phyloP scores from a whole-genome alignment of 2,329 filamentous ascomycete genomes.

The Lasiodiplodia gonubiensis region DNA sequence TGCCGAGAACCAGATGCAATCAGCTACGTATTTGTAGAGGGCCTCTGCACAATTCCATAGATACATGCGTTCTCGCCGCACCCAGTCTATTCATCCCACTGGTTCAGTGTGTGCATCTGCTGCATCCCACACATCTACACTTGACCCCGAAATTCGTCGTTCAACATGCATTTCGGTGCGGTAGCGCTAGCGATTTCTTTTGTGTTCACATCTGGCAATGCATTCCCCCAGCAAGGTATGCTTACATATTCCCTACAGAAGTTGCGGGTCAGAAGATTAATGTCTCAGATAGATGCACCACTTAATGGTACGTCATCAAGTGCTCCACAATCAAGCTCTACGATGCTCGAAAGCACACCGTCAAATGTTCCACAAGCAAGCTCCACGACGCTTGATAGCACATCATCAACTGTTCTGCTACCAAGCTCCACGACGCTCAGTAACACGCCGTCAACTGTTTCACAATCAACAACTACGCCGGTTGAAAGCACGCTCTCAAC shows the following conservation, averaged over 20 bases:
- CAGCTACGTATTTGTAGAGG: background rate
- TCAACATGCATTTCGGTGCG: background rate
- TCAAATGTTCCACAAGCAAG: too few relatives aligned
- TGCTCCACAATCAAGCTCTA: too few relatives aligned
- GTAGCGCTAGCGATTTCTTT: background rate
- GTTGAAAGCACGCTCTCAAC: background rate
- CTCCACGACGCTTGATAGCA: too few relatives aligned
- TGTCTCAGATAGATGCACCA: background rate
- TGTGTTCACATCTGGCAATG: slow-evolving; percentile 1
- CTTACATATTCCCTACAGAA: background rate
- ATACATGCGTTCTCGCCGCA: background rate
- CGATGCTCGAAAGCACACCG: too few relatives aligned
- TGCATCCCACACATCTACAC: background rate
- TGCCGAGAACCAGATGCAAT: background rate
- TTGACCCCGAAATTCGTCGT: background rate
- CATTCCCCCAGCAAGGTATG: background rate
- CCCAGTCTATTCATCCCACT: background rate
- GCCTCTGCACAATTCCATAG: background rate
- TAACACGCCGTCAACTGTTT: background rate
- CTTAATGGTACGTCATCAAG: background rate
- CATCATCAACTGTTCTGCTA: background rate
- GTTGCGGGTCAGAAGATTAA: background rate
- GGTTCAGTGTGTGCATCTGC: background rate
- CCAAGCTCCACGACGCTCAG: too few relatives aligned
- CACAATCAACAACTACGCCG: background rate